Evolutionary conservation across 2,329 filamentous ascomycete species (phyloP), one percentile per base, ranked within the genome.

Genomic region (Diaporthe citrichinensis): DNA sequence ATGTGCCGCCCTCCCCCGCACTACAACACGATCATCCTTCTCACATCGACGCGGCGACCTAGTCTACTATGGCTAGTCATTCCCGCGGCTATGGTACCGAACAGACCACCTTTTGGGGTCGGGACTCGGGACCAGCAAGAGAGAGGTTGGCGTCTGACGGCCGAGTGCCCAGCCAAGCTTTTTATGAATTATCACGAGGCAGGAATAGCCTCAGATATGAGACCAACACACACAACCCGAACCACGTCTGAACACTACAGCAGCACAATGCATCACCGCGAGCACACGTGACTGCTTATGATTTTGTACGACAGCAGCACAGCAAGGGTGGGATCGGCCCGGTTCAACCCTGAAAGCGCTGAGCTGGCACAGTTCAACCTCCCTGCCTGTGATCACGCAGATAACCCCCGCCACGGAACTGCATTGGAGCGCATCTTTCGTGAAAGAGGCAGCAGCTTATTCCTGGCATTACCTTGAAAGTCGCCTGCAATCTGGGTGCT

Each of bases 251-350:
- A 68, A 46, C 67, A 73, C 75, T 55, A 73, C 75, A 76, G 72
- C 34, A 58, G 58, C 58, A 58, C 72, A 73, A 76, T 73, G 75
- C 75, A 76, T 71, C 58, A 57, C 49, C 65, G 39, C 61, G 51
- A 31, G 46, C 65, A 69, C 75, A 76, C 75, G 75, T 76, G 75
- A 76, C 72, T 68, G 41, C 65, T 34, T 44, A n/a, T 55, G 39
- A 65, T 57, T 53, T 58, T 55, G 65, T 67, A 61, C 51, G 31
- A 76, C 74, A 44, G 51, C 36, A 51, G 61, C 31, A 51, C 58
- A 44, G 15, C 58, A 31, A 57, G 46, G 46, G 51, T 73, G 46
- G 58, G 39, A 41, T 71, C 57, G 73, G 36, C 59, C 62, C 73
- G 65, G 65, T 15, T 49, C 58, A 74, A 41, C 28, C 65, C 59